Evolutionary conservation across 495 filamentous ascomycete species (phyloP).

Genomic region (Amniculicola lignicola): DNA sequence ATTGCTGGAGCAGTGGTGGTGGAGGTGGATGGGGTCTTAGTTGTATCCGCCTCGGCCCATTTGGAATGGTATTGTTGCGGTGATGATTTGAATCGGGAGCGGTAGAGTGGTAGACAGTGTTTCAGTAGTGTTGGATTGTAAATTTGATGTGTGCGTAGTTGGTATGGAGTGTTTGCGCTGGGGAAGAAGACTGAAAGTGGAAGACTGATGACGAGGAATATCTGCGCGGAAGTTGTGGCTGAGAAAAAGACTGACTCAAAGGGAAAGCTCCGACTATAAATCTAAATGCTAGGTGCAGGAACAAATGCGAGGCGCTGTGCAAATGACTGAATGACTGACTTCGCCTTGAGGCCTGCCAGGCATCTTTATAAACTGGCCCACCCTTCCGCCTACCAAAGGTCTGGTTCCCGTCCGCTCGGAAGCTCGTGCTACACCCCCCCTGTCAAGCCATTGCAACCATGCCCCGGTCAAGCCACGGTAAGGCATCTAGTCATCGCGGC

Average conservation of each 20-base stretch:
- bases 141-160: no score
- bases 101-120: no score
- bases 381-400: no score
- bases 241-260: constrained; percentile 31
- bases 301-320: constrained; percentile 1
- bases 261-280: not conserved
- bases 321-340: constrained; percentile 15
- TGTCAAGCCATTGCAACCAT: constrained; percentile 3
- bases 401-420: no score
- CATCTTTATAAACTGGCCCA: constrained; percentile 27
- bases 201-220: not conserved
- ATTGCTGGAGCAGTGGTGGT: no score
- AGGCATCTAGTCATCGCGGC: constrained; percentile 26
- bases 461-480: constrained; percentile 9
- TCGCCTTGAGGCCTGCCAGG: constrained; percentile 12
- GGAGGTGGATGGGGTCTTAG: constrained; percentile 39
- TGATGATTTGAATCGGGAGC: no score
- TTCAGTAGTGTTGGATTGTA: no score
- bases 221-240: constrained; percentile 1
- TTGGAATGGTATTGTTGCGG: constrained; percentile 3
- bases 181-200: not conserved
- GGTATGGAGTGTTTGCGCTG: not conserved
- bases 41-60: constrained; percentile 59
- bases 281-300: constrained; percentile 3
- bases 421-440: no score